Evolutionary conservation across 1,139 yeast genomes (phyloP).

Genomic region (Taphrina sp.): DNA sequence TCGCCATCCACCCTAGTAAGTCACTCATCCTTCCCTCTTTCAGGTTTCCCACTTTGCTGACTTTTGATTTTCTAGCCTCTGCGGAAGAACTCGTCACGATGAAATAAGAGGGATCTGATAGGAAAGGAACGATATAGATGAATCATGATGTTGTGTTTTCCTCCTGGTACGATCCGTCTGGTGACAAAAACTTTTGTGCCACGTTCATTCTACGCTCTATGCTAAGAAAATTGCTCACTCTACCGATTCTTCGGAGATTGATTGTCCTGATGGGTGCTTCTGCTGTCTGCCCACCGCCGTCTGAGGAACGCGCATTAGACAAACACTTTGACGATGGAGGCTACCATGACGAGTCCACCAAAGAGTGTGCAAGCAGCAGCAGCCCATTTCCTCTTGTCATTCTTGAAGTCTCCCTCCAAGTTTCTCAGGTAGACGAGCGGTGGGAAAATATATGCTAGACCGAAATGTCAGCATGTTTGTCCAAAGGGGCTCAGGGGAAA

Average conservation of each 20-base stretch:
- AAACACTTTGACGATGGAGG: slow-evolving; percentile 54
- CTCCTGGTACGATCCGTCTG: too few species aligned
- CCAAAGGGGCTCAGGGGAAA: neutral
- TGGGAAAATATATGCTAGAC: slow-evolving; percentile 75
- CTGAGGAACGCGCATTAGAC: neutral
- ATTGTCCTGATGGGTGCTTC: too few species aligned
- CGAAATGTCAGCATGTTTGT: neutral
- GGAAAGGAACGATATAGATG: too few species aligned
- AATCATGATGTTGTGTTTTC: neutral
- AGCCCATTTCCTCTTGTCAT: slow-evolving; percentile 52
- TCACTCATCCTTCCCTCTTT: too few species aligned
- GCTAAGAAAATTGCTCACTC: too few species aligned
- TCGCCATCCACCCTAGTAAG: slow-evolving; percentile 99
- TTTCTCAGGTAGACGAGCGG: slow-evolving; percentile 76
- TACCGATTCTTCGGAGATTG: too few species aligned
- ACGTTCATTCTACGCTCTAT: too few species aligned
- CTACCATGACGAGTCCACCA: slow-evolving; percentile 72
- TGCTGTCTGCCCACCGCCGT: too few species aligned
- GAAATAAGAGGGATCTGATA: too few species aligned
- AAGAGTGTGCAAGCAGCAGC: slow-evolving; percentile 63
- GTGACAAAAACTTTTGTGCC: too few species aligned
- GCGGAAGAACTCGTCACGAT: slow-evolving; percentile 96
- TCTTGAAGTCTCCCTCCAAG: slow-evolving; percentile 49
- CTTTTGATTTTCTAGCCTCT: too few species aligned
- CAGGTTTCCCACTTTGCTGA: too few species aligned